Base-by-base conservation (phyloP, 2,329 filamentous ascomycete genomes). In the Cercospora canescens region DNA sequence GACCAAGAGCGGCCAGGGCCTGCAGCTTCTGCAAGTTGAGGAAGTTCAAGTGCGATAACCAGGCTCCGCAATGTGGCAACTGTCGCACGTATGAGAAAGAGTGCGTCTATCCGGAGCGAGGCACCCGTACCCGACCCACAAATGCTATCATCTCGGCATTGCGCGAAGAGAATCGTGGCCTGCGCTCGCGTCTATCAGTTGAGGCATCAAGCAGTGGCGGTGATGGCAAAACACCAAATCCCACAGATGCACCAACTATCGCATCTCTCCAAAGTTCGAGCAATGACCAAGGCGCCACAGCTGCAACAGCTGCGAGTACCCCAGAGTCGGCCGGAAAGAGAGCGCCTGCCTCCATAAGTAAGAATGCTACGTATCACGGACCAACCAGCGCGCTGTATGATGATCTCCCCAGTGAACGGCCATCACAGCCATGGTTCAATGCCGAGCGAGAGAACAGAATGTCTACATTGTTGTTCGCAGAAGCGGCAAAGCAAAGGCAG, bases 1-100 rank as follows among this genome's bases (percentile, higher is more conserved):
- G 57, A 59, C 30, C 52, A 14, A 28, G 52, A 57, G 62, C 41
- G 26, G 58, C 55, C 8, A 60, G 58, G 45, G 62, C 62, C 6
- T 64, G 62, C 54, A 48, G 48, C 30, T 64, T 64, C 41, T 64
- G 62, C 41, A 60, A 60, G 41, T 28, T 50, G 26, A 32, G 62
- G 30, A 64, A 85, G 83, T 80, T 85, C 74, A 84, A 83, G 69
- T 85, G 83, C 71, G 83, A 82, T 64, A 78, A 79, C 24, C 80
- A 81, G 55, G 74, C 77, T 59, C 83, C 82, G 3, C 73, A 72
- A 32, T 85, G 83, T 66, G 77, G 78, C 34, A 84, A 82, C 69
- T 85, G 83, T 71, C 76, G 77, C 63, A 79, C 77, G 1, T 82
- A 84, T 67, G 80, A 77, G 6, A 78, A 80, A 58, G 79, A 79